Conservation (phyloP, 768 basidiomycete species). For the Suillus lakei region DNA sequence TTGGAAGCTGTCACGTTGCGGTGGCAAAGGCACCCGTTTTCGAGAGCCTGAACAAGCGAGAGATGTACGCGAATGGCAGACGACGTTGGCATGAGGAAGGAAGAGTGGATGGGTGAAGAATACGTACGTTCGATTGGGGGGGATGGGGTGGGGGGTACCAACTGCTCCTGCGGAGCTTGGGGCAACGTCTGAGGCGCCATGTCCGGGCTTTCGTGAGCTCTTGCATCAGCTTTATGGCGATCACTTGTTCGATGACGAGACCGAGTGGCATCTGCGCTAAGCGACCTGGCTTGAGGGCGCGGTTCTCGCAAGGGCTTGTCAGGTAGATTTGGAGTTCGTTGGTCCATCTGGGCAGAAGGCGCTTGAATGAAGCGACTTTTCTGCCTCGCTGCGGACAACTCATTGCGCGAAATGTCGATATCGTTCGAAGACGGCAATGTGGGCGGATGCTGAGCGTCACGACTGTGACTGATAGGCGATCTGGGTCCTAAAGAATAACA, state of each 20-base stretch:
- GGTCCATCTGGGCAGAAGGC: conserved; percentile 14
- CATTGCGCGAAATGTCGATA: conserved; percentile 17
- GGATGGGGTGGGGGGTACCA: conserved; percentile 23
- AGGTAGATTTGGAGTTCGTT: conserved; percentile 17
- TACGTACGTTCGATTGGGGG: conserved; percentile 44
- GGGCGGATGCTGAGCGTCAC: conserved; percentile 32
- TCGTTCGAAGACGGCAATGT: conserved; percentile 20
- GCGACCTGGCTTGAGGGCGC: conserved; percentile 23
- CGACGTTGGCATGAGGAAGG: conserved; percentile 33
- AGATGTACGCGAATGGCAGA: conserved; percentile 25
- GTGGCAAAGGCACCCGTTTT: conserved; percentile 42
- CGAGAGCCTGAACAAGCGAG: conserved; percentile 33
- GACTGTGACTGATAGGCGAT: conserved; percentile 40
- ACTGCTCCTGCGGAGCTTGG: conserved; percentile 17
- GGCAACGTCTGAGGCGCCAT: neutral
- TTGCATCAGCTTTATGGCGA: conserved; percentile 14
- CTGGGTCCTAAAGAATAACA: conserved; percentile 48
- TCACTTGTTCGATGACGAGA: conserved; percentile 22
- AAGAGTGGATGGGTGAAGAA: conserved; percentile 31
- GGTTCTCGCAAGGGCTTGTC: conserved; percentile 23
- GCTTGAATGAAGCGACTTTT: conserved; percentile 30
- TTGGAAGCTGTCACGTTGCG: conserved; percentile 38
- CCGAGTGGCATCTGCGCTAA: conserved; percentile 22
- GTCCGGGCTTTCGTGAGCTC: conserved; percentile 5
- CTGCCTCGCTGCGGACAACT: conserved; percentile 11